Evolutionary conservation across 139 green algal species (phyloP).

Genomic region (Micractinium conductrix): DNA sequence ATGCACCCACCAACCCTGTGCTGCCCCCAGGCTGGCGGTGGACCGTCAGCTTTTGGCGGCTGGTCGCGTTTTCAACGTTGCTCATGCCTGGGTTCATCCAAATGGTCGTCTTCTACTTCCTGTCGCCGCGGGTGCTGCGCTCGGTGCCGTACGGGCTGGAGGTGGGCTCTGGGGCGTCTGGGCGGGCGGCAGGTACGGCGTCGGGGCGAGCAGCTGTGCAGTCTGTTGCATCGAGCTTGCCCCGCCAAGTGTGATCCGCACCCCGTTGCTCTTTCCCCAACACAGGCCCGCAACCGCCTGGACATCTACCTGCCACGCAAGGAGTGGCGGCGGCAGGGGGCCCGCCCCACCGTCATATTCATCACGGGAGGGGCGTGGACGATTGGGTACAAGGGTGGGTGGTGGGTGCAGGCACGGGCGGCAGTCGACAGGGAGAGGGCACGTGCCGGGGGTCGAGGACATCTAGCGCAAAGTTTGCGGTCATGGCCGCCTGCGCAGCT

Average conservation of each 20-base stretch:
- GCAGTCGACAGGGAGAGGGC: not conserved
- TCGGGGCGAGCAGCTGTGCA: no score
- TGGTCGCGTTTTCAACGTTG: constrained; percentile 59
- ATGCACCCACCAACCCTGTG: not conserved
- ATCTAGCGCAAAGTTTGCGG: no score
- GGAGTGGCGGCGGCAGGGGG: constrained; percentile 22
- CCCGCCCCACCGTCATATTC: constrained; percentile 85
- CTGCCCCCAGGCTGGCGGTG: constrained; percentile 41
- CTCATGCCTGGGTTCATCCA: constrained; percentile 69
- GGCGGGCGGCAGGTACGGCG: no score
- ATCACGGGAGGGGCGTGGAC: constrained; percentile 93
- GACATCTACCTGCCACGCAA: constrained; percentile 83
- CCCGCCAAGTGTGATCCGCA: no score
- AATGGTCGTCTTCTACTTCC: constrained; percentile 82
- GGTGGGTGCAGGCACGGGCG: not conserved
- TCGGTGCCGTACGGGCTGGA: constrained; percentile 80
- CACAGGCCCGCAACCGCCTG: constrained; percentile 79
- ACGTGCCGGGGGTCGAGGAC: no score
- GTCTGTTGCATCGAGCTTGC: no score
- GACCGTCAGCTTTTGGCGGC: constrained; percentile 50
- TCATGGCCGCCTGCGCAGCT: no score
- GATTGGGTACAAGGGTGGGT: constrained; percentile 70
- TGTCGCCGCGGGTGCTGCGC: constrained; percentile 67
- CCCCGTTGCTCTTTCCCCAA: no score
- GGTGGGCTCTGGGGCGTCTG: constrained; percentile 1